Evolutionary conservation across 495 filamentous ascomycete genomes (phyloP).

Genomic region (Podospora pseudocomata): DNA sequence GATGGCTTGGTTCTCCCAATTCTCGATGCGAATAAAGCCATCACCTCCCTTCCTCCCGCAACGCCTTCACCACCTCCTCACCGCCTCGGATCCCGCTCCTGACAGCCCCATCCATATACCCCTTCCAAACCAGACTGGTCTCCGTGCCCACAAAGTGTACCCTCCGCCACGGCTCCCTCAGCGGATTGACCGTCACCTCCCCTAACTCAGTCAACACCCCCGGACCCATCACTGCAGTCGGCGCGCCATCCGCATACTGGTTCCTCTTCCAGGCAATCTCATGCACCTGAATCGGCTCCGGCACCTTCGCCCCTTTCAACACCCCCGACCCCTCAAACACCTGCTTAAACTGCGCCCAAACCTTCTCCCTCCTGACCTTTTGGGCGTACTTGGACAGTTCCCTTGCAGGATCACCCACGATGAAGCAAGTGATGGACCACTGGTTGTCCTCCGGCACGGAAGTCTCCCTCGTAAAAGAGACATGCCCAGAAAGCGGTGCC

Average conservation of each 20-base stretch:
- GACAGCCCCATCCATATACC: constrained; percentile 1
- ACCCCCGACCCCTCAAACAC: constrained; percentile 6
- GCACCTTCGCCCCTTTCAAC: neutral
- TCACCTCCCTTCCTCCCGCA: neutral
- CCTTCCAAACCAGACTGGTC: neutral
- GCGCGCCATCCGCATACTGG: neutral
- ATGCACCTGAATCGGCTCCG: neutral
- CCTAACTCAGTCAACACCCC: neutral
- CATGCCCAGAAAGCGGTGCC: constrained; percentile 33
- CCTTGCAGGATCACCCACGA: constrained; percentile 22
- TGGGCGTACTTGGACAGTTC: neutral
- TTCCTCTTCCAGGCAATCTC: constrained; percentile 4
- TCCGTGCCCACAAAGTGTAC: constrained; percentile 3
- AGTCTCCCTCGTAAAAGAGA: constrained; percentile 40
- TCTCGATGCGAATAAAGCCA: neutral
- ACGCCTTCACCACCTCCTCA: neutral
- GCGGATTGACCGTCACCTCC: neutral
- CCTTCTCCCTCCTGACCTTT: neutral
- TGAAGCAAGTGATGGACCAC: constrained; percentile 43
- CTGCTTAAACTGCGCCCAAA: constrained; percentile 9
- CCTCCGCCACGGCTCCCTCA: neutral
- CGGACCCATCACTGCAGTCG: constrained; percentile 9
- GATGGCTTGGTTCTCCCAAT: too few species aligned
- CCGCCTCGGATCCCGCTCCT: neutral
- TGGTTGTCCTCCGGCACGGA: constrained; percentile 32